A percentile compares a stretch with the other conserved stretches of the same genome.
Conservation (phyloP, 441 rosid genomes). For the Biscutella laevigata region DNA sequence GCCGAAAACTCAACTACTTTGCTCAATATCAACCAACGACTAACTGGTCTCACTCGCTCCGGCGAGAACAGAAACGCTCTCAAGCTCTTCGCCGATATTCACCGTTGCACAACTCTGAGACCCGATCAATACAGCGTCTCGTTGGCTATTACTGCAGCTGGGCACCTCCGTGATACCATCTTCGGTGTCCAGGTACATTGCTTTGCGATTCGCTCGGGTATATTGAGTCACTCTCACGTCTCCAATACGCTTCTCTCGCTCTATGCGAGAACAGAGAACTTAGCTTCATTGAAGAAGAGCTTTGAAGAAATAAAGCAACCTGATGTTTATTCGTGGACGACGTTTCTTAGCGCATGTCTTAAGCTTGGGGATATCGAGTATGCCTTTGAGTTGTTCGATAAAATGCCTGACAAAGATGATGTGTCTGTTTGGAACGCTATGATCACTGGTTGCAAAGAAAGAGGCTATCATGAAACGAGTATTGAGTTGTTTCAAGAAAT, state of each 20-base stretch:
- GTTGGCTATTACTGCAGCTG: slow-evolving; percentile 45
- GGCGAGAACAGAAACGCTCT: slow-evolving; percentile 39
- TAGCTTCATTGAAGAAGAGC: slow-evolving; percentile 31
- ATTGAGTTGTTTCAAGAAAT: slow-evolving; percentile 46
- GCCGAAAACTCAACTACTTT: slow-evolving; percentile 26
- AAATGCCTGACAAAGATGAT: slow-evolving; percentile 39
- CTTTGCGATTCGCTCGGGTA: slow-evolving; percentile 44
- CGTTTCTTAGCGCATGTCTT: slow-evolving; percentile 38
- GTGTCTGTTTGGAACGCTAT: slow-evolving; percentile 63
- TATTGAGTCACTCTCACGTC: slow-evolving; percentile 35
- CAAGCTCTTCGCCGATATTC: slow-evolving; percentile 40
- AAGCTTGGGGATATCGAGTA: slow-evolving; percentile 39
- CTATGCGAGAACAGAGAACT: slow-evolving; percentile 34
- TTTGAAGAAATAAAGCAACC: slow-evolving; percentile 48
- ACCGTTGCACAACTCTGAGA: slow-evolving; percentile 28
- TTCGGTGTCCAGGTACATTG: slow-evolving; percentile 53
- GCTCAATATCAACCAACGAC: slow-evolving; percentile 38
- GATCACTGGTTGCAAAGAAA: slow-evolving; percentile 61
- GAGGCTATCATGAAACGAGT: slow-evolving; percentile 36
- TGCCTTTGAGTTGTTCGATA: slow-evolving; percentile 49
- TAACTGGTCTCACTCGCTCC: slow-evolving; percentile 36
- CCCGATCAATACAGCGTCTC: slow-evolving; percentile 68
- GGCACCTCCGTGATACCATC: slow-evolving; percentile 34
- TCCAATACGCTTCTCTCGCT: slow-evolving; percentile 58
- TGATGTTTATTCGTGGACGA: slow-evolving; percentile 66